A percentile compares a stretch with the other conserved stretches of the same genome.
Evolutionary conservation across 495 filamentous ascomycete genomes (phyloP).

Genomic region (Tuber microsphaerosporum): DNA sequence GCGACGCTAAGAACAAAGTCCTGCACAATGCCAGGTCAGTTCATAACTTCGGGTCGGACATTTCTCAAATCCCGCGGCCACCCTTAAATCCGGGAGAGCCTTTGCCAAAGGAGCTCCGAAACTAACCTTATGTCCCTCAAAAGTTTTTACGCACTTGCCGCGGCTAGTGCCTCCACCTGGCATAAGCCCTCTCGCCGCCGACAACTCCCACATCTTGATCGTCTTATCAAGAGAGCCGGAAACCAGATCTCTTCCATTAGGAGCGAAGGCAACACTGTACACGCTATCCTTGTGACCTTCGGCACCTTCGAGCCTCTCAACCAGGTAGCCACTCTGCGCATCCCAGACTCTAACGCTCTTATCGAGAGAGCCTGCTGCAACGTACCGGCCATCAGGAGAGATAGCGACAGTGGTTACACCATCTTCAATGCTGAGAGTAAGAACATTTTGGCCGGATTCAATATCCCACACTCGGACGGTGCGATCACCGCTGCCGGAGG

Average conservation of each 20-base stretch:
- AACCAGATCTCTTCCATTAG: slow-evolving; percentile 78
- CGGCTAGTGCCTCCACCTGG: slow-evolving; percentile 60
- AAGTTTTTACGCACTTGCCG: slow-evolving; percentile 77
- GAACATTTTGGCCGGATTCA: slow-evolving; percentile 61
- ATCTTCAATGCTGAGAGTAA: slow-evolving; percentile 78
- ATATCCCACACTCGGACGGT: slow-evolving; percentile 89
- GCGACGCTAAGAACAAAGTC: slow-evolving; percentile 88
- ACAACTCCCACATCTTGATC: slow-evolving; percentile 91
- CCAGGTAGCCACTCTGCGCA: slow-evolving; percentile 66
- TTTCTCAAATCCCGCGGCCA: slow-evolving; percentile 18
- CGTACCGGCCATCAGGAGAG: slow-evolving; percentile 77
- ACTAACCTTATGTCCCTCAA: slow-evolving; percentile 82
- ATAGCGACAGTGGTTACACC: slow-evolving; percentile 88
- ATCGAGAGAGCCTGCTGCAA: slow-evolving; percentile 79
- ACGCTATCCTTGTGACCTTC: slow-evolving; percentile 88
- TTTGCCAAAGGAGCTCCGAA: slow-evolving; percentile 16
- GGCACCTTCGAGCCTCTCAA: slow-evolving; percentile 74
- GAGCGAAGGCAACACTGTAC: slow-evolving; percentile 87
- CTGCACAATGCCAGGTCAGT: slow-evolving; percentile 45
- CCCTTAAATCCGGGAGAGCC: slow-evolving; percentile 10
- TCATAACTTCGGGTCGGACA: slow-evolving; percentile 26
- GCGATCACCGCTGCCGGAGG: slow-evolving; percentile 79
- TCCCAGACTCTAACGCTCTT: slow-evolving; percentile 92
- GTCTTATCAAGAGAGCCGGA: slow-evolving; percentile 88
- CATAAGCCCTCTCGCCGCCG: slow-evolving; percentile 57